Evolutionary conservation across 2,329 filamentous ascomycete genomes (phyloP), one percentile per base, ranked within the genome.

Genomic region (Lachnellula arida): DNA sequence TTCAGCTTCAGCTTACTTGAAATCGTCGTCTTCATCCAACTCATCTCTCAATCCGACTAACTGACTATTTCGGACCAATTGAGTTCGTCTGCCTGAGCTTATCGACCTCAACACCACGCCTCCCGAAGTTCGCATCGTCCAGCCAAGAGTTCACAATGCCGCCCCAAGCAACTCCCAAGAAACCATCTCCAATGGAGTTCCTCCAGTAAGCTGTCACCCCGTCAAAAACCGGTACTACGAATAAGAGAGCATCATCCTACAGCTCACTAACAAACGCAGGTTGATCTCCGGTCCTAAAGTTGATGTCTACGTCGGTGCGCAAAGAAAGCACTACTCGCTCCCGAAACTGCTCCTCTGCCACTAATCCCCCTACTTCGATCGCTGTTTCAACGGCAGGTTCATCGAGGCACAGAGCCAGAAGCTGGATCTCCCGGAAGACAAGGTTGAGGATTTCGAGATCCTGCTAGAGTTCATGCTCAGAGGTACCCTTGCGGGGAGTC

Each of bases 261-360:
- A 17, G n/a, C 3, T 40, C 37, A 40, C 37, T 40, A 9, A 40
- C 37, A 15, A 15, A 15, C 14, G 7, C n/a, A 59, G 57, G 17
- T 25, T 58, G 42, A 49, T 58, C 15, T 49, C 35, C 4, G 49
- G 57, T 11, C 51, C 60, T 2, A 52, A 25, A 32, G 53, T 60
- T 12, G 44, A 57, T 1, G 11, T 65, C 19, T 23, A 54, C 22
- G 56, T 64, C n/a, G 60, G 61, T 15, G 14, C 48, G 2, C n/a
- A 54, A 4, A 59, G 54, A 44, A 60, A 59, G 23, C 40, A 53
- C 14, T 63, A 55, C 25, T 34, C 8, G 1, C 34, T 64, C 12
- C 58, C 60, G 4, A 62, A 58, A 35, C 14, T 39, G 1, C 50
- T 65, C 7, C 28, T 63, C 0, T 57, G 51, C 34, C 28, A 64